Base-by-base conservation (phyloP, 1,139 yeast genomes). In the Pneumocystis murina region DNA sequence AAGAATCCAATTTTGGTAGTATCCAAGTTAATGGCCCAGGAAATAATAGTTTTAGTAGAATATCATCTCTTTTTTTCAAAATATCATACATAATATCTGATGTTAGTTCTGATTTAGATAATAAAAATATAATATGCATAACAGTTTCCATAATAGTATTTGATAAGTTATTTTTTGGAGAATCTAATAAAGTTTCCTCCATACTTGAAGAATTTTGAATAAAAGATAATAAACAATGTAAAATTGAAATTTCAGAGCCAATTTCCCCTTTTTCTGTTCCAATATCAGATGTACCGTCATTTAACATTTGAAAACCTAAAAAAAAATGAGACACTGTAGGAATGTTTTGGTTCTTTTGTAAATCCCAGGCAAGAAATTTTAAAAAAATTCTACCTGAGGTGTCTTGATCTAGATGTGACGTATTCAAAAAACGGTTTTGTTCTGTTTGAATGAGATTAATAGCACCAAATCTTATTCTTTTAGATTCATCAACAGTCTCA, bases 281-380 rank as follows among this genome's bases (percentile, higher is more conserved):
- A 58, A 58, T 38, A 24, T 20, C 16, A 30, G 39, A 38, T 30
- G 60, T 38, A 10, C 43, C 41, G 20, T 38, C 16, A 10, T 40
- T 36, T 38, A 40, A 4, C 30, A 58, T 40, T 20, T 30, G 28
- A 58, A 38, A 58, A 12, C 60, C 60, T 14, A 58, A 40, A 24
- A 58, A 58, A 40, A 58, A 58, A 58, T 58, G 60, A 10, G 60
- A 58, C 12, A 58, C 17, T 40, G 60, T 58, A 30, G 60, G 60
- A 12, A 20, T 58, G 2, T 28, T 40, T 40, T 40, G 41, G 17
- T 58, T 28, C 30, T 20, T 58, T 30, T 58, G 43, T 20, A 58
- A 30, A 58, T 38, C 43, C 41, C 60, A 40, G 20, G 24, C 38
- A 58, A 58, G 39, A 58, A 38, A 38, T 20, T 38, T 28, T 58